These are phyloP conservation scores for Wickerhamiella alocasiicola DNA, from an alignment of 805 yeast species.

Conservation along the genomic window DNA sequence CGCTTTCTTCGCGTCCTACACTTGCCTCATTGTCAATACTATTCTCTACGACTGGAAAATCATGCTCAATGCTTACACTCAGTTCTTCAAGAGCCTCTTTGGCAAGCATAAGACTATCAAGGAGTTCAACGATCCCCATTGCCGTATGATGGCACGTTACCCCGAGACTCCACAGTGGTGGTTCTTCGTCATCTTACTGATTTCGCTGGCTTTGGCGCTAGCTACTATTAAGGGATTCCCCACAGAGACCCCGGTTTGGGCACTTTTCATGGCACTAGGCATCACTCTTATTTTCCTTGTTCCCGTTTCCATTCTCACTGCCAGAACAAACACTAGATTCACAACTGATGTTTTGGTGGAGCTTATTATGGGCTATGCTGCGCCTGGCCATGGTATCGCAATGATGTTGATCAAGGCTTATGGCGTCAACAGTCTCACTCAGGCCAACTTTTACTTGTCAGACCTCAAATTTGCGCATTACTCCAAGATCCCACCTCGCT, in stretches of 20 bases:
- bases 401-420: conserved; percentile 40
- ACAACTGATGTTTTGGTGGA: conserved; percentile 52
- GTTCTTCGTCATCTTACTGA: conserved; percentile 33
- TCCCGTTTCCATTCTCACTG: conserved; percentile 50
- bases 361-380: conserved; percentile 50
- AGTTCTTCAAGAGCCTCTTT: conserved; percentile 10
- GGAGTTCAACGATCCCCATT: conserved; percentile 31
- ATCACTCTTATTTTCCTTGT: conserved; percentile 44
- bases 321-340: conserved; percentile 45
- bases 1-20: conserved; percentile 38
- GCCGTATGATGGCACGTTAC: conserved; percentile 37
- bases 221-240: conserved; percentile 10
- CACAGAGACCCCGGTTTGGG: conserved; percentile 20
- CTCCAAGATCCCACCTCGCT: conserved; percentile 32
- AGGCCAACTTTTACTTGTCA: conserved; percentile 41
- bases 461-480: conserved; percentile 43
- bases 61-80: conserved; percentile 21
- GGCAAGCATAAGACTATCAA: conserved; percentile 12
- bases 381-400: conserved; percentile 51
- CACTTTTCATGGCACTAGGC: conserved; percentile 40
- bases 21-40: conserved; percentile 40
- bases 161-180: conserved; percentile 42
- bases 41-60: conserved; percentile 34
- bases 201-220: conserved; percentile 11
- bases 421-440: conserved; percentile 51